Base-by-base conservation (phyloP, 208 protist genomes). In the Vickermania ingenoplastis region DNA sequence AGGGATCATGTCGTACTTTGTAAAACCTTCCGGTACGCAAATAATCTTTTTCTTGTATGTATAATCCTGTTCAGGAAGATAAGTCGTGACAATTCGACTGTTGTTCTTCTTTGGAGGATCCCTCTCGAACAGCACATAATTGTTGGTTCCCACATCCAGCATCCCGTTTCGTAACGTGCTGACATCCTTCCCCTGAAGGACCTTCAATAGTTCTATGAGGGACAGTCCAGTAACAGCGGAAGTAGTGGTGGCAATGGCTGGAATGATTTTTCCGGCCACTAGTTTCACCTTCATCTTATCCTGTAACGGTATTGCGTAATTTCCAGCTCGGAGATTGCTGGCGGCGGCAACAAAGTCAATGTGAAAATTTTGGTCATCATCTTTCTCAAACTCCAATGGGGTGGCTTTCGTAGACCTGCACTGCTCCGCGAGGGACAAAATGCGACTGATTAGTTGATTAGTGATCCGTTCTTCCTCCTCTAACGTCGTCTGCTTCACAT, bases 231-330 rank as follows among this genome's bases (percentile, higher is more conserved):
- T 95, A 5, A 99, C 97, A 2, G 98, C 65, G 21, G 98, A 97
- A 2, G 99, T 99, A 3, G 99, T 99, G 0, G 99, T 99, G 31
- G 98, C 97, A 67, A 99, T 98, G 14, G 99, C 99, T n/a, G 99
- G 99, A 60, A 99, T 99, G 71, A 99, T 99, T 68, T 98, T 98
- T 29, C 97, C 97, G 1, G 97, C 95, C 53, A 98, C 89, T 29
- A 90, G 71, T 65, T 97, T 98, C 51, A 92, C 92, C 60, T 93
- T 88, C 69, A 89, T 74, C 28, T 81, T 71, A 61, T 96, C 88
- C 22, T 79, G 80, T 25, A 81, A 77, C 3, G 91, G 78, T 55
- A 99, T 99, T 3, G 61, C 65, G 69, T 98, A 99, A 73, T 96
- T 97, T 2, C 23, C 54, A 3, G 96, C 97, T 24, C 97, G 76